Conservation (phyloP, 306 rosid species). For the Prunus mume region DNA sequence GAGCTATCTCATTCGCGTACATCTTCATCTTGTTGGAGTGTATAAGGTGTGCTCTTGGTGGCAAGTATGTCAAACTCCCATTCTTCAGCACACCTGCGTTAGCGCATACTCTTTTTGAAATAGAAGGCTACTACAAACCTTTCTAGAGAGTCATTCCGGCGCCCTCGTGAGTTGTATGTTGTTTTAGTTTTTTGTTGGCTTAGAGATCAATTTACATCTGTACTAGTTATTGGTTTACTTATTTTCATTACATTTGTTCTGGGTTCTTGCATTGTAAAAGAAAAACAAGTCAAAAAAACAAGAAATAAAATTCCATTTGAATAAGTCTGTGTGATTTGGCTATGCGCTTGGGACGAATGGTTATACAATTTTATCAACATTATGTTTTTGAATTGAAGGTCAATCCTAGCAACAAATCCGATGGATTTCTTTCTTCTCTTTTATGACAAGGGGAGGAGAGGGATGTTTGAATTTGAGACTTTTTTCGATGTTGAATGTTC, state of each 20-base stretch:
- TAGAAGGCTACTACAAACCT: slow-evolving; percentile 61
- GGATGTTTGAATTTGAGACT: too few relatives aligned
- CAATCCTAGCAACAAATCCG: too few relatives aligned
- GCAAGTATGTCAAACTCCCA: slow-evolving; percentile 67
- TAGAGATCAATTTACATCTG: not conserved
- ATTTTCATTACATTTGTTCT: too few relatives aligned
- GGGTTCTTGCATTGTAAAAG: not conserved
- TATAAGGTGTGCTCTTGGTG: slow-evolving; percentile 67
- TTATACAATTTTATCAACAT: not conserved
- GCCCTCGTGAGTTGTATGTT: not conserved
- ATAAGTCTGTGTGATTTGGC: not conserved
- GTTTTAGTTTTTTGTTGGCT: not conserved
- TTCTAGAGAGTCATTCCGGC: slow-evolving; percentile 30
- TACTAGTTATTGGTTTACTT: not conserved
- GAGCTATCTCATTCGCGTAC: slow-evolving; percentile 59
- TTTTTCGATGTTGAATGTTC: too few relatives aligned
- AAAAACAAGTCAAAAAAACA: too few relatives aligned
- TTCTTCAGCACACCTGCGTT: slow-evolving; percentile 63
- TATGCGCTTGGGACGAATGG: not conserved
- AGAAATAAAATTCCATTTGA: too few relatives aligned
- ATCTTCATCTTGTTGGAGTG: slow-evolving; percentile 49
- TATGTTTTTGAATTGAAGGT: too few relatives aligned
- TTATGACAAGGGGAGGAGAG: too few relatives aligned
- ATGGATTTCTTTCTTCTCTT: too few relatives aligned
- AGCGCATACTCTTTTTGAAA: slow-evolving; percentile 51